These are phyloP conservation scores for Penicillium aurantiogriseum DNA, from an alignment of 2,329 filamentous ascomycete species.

Conservation along the genomic window DNA sequence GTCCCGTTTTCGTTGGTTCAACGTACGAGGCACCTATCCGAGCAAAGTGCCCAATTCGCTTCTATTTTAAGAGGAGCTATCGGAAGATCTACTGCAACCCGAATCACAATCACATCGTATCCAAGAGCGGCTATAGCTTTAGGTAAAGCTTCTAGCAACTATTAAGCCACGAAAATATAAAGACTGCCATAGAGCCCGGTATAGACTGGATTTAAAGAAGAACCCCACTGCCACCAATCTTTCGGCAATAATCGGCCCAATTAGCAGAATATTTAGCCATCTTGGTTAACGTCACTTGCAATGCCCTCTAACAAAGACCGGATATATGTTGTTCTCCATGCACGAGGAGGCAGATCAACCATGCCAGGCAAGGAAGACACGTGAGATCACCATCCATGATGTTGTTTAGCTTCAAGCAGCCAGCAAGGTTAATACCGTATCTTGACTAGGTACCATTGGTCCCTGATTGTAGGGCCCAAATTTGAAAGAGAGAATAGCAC, in stretches of 20 bases:
- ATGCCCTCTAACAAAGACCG: constrained; percentile 30
- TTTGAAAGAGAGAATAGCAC: constrained; percentile 18
- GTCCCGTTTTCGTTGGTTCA: background rate
- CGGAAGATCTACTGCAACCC: background rate
- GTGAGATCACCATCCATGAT: constrained; percentile 11
- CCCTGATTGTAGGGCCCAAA: constrained; percentile 41
- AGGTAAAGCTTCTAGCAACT: background rate
- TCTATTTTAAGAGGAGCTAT: background rate
- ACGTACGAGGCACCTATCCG: background rate
- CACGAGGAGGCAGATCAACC: constrained; percentile 20
- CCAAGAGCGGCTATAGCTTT: background rate
- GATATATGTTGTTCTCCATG: constrained; percentile 33
- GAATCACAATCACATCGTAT: constrained; percentile 1
- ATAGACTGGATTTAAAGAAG: too few relatives aligned
- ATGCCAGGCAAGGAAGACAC: constrained; percentile 32
- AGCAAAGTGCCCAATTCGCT: background rate
- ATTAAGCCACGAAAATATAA: background rate
- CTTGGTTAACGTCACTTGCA: background rate
- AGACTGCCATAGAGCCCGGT: background rate
- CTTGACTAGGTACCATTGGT: constrained; percentile 39
- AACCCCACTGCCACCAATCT: background rate
- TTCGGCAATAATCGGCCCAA: background rate
- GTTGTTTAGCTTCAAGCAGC: background rate
- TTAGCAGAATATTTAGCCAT: background rate
- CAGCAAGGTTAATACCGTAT: constrained; percentile 1